Conservation (phyloP, 495 filamentous ascomycete species). For the Neurospora tetraspora region DNA sequence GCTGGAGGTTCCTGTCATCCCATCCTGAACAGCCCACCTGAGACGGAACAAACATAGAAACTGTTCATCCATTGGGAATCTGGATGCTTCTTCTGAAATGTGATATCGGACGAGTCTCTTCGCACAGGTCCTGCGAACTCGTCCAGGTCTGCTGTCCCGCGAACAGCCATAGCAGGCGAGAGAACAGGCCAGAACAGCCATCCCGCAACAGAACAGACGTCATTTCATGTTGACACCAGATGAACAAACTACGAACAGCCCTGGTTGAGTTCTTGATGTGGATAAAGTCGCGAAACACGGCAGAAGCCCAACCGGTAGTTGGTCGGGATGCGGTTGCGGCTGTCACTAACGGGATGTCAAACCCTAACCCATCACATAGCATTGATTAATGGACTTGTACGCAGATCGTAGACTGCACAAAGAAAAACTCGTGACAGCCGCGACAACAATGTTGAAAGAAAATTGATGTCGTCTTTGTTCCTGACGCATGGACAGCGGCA, state of each 20-base stretch:
- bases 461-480: background rate
- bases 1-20: background rate
- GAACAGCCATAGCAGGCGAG: background rate
- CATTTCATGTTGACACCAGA: background rate
- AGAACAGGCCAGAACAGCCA: background rate
- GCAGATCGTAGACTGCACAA: background rate
- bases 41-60: background rate
- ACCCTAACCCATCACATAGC: background rate
- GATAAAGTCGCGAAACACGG: background rate
- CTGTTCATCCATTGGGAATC: background rate
- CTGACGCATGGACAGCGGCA: background rate
- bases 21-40: background rate
- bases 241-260: background rate
- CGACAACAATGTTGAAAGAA: background rate
- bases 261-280: background rate
- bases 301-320: background rate
- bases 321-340: background rate
- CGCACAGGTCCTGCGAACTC: background rate
- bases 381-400: background rate
- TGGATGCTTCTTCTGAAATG: background rate
- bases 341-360: background rate
- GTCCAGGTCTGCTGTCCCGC: background rate
- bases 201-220: background rate
- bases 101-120: background rate
- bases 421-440: background rate